Percentiles rank a stretch among this genome's conserved stretches.
Conservation (phyloP, 148 eudicot genomes). For the Rhododendron simsii region DNA sequence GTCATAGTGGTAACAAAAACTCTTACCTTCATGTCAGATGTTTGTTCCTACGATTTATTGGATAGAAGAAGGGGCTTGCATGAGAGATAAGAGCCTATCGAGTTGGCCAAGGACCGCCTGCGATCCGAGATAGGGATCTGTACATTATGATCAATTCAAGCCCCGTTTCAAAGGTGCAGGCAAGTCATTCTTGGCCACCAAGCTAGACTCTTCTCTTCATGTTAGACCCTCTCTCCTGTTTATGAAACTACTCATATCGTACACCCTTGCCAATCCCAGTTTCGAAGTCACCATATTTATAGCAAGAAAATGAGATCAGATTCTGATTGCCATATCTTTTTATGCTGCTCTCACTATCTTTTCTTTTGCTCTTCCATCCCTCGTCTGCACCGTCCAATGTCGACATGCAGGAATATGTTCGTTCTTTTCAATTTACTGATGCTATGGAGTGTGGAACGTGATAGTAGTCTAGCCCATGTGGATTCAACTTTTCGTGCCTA, state of each 20-base stretch:
- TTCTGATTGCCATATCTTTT: not conserved
- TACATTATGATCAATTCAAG: not conserved
- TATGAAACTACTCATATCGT: not conserved
- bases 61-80: not conserved
- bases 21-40: not conserved
- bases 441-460: not conserved
- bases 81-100: constrained; percentile 9
- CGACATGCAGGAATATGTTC: not conserved
- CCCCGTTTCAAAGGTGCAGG: not conserved
- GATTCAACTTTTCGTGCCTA: not conserved
- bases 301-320: not conserved
- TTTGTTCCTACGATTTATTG: not conserved
- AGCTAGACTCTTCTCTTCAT: constrained; percentile 8
- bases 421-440: not conserved
- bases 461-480: not conserved
- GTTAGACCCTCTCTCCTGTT: not conserved
- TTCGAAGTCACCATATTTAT: not conserved
- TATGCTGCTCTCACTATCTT: not conserved
- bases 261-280: not conserved
- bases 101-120: constrained; percentile 10
- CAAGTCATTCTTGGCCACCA: constrained; percentile 22
- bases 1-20: not conserved
- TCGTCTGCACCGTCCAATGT: not conserved
- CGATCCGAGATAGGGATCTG: not conserved
- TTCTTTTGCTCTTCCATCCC: not conserved